A percentile compares a stretch with the other conserved stretches of the same genome.
phyloP scores from a whole-genome alignment of 2,329 filamentous ascomycete genomes.

The Claviceps africana region DNA sequence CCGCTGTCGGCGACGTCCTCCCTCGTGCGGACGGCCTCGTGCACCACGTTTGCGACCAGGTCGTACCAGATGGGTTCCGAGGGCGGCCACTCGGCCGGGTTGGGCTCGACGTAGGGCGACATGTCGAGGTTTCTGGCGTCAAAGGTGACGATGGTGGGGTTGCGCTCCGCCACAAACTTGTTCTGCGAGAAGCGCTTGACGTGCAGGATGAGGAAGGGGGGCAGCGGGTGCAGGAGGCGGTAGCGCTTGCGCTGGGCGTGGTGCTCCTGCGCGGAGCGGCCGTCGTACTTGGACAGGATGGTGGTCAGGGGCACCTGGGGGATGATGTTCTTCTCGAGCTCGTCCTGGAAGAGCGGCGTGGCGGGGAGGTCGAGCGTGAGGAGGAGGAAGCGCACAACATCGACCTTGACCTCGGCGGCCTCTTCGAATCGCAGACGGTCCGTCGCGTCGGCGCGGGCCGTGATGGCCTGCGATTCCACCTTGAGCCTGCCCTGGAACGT shows the following conservation, averaged over 20 bases:
- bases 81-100: conserved; percentile 52
- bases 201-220: conserved; percentile 84
- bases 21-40: conserved; percentile 62
- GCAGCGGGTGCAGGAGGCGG: conserved; percentile 76
- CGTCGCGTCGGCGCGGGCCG: conserved; percentile 72
- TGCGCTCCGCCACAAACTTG: conserved; percentile 91
- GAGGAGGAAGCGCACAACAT: conserved; percentile 71
- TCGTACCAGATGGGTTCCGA: conserved; percentile 89
- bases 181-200: conserved; percentile 95
- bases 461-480: conserved; percentile 87
- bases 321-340: conserved; percentile 89
- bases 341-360: conserved; percentile 90
- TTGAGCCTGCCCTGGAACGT: conserved; percentile 89
- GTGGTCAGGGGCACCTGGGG: conserved; percentile 74
- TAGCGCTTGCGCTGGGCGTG: conserved; percentile 80
- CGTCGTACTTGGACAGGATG: conserved; percentile 87
- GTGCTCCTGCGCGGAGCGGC: conserved; percentile 73
- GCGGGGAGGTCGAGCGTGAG: conserved; percentile 86
- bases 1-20: conserved; percentile 83
- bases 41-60: conserved; percentile 86
- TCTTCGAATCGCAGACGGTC: conserved; percentile 90
- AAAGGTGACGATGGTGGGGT: conserved; percentile 96
- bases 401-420: conserved; percentile 63
- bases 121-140: conserved; percentile 73
- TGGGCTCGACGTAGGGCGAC: conserved; percentile 81